These are phyloP conservation scores for Magnolia kwangsiensis DNA, from an alignment of 164 flowering plant species.

Conservation along the genomic window DNA sequence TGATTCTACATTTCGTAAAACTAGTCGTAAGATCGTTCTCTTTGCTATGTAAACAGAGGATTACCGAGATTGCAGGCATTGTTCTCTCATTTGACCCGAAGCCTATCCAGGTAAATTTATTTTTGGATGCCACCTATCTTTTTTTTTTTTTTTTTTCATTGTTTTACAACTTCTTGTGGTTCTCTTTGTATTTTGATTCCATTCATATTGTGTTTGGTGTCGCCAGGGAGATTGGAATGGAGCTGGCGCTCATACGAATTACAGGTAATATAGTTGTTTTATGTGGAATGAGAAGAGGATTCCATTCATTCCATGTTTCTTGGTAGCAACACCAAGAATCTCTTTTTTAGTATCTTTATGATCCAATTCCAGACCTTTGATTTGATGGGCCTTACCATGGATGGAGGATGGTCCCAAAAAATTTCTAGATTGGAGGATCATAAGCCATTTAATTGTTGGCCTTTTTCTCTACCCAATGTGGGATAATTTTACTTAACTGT, in stretches of 20 bases:
- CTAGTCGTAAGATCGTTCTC: not conserved
- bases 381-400: not conserved
- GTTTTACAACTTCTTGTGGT: not conserved
- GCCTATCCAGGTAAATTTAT: conserved; percentile 26
- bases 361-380: not conserved
- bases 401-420: not conserved
- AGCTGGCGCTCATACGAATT: conserved; percentile 49
- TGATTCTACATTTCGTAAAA: not conserved
- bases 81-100: conserved; percentile 40
- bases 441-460: not conserved
- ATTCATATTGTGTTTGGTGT: not conserved
- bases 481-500: no score
- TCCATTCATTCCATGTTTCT: not conserved
- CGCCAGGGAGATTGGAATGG: conserved; percentile 43
- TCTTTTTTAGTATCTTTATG: not conserved
- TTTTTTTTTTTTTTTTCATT: not conserved
- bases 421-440: not conserved
- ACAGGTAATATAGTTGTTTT: conserved; percentile 14
- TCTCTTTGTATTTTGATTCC: not conserved
- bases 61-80: conserved; percentile 43
- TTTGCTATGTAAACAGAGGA: conserved; percentile 18
- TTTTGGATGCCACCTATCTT: not conserved
- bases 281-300: not conserved
- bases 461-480: not conserved
- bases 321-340: not conserved